These are phyloP conservation scores for Fraxinus quadrangulata DNA, from an alignment of 257 asterid species.

Conservation along the genomic window DNA sequence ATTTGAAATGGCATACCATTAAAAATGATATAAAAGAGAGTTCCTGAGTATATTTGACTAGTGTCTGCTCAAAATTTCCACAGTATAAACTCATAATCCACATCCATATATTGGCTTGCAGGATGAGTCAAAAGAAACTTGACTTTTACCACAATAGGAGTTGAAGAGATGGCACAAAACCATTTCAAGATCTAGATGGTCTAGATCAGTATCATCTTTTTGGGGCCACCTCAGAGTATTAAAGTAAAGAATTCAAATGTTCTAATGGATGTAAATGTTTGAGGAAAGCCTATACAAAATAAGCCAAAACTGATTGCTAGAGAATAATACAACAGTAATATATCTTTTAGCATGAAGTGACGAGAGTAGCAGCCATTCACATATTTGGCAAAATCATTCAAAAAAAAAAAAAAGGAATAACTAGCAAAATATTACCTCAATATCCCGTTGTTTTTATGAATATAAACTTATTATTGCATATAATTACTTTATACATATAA, in stretches of 20 bases:
- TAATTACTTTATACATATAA: background rate
- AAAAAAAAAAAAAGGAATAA: background rate
- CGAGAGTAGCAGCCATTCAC: conserved; percentile 6
- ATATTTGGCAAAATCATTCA: background rate
- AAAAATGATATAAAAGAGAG: background rate
- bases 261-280: background rate
- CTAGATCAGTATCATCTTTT: background rate
- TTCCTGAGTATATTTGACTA: background rate
- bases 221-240: background rate
- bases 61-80: background rate
- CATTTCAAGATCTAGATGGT: background rate
- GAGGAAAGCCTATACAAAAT: background rate
- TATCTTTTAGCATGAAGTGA: conserved; percentile 1
- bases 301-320: background rate
- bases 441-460: background rate
- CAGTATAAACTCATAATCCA: conserved; percentile 12
- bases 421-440: background rate
- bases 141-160: background rate
- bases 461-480: background rate
- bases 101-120: conserved; percentile 3
- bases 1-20: background rate
- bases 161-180: conserved; percentile 10
- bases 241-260: background rate
- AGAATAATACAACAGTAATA: background rate
- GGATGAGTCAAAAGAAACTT: conserved; percentile 7